Percentiles rank a stretch among this genome's conserved stretches.
Conservation (phyloP, 2,329 filamentous ascomycete species). For the Microsporum canis region DNA sequence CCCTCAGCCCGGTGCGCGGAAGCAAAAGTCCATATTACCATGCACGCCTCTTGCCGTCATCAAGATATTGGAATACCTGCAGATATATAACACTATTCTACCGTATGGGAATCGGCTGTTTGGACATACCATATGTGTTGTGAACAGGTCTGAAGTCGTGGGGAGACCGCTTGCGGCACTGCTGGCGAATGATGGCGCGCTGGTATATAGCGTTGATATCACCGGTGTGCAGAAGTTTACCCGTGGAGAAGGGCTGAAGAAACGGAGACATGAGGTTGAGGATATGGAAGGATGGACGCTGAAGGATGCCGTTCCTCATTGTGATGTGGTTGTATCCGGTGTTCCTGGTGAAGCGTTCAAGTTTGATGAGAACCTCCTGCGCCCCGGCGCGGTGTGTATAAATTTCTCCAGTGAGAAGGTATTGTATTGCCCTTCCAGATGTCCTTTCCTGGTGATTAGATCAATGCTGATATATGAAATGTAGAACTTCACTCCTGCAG, state of each 20-base stretch:
- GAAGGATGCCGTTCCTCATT: slow-evolving; percentile 70
- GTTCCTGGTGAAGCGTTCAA: slow-evolving; percentile 84
- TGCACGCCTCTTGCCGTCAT: slow-evolving; percentile 93
- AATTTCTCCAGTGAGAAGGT: slow-evolving; percentile 91
- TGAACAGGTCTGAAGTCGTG: slow-evolving; percentile 93
- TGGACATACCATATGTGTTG: slow-evolving; percentile 88
- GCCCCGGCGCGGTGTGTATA: slow-evolving; percentile 92
- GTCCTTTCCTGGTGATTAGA: neutral
- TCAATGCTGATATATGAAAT: neutral
- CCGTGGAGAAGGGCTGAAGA: slow-evolving; percentile 74
- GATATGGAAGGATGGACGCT: slow-evolving; percentile 71
- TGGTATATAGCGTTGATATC: slow-evolving; percentile 89
- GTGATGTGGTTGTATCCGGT: slow-evolving; percentile 89
- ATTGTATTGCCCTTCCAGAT: neutral
- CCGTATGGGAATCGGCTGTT: slow-evolving; percentile 87
- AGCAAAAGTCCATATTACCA: slow-evolving; percentile 81
- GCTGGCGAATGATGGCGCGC: slow-evolving; percentile 89
- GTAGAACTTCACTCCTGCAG: slow-evolving; percentile 72
- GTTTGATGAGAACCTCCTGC: slow-evolving; percentile 69
- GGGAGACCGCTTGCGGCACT: slow-evolving; percentile 84
- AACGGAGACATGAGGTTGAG: slow-evolving; percentile 72
- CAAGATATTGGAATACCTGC: slow-evolving; percentile 91
- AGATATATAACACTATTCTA: slow-evolving; percentile 92
- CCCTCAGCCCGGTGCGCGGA: slow-evolving; percentile 50
- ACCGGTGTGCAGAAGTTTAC: slow-evolving; percentile 88